Base-by-base conservation (phyloP, 1,284 basidiomycete genomes). In the Spongispora temasekensis region DNA sequence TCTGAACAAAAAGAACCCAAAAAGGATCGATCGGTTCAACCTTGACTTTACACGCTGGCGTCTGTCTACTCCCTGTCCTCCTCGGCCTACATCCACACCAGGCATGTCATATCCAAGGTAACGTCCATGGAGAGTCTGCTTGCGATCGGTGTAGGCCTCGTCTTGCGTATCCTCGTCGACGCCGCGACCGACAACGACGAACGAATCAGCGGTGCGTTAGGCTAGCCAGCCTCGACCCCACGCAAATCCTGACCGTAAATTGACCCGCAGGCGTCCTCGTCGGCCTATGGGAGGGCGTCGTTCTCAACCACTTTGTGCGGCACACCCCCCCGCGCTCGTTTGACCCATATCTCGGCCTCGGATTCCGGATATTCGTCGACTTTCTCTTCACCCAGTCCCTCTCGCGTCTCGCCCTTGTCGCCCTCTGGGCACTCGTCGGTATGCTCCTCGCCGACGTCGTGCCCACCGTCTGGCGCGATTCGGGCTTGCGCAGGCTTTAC, bases 271-370 rank as follows among this genome's bases (percentile, higher is more conserved):
- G 84, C 17, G 83, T 84, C 13, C 79, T 91, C 61, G 77, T 91
- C 56, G 89, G 89, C 17, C 74, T 91, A 25, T 91, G 89, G 88
- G 89, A 91, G 73, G 89, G 89, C 50, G 81, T 89, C 25, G 83
- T 90, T 46, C 79, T 89, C 57, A 83, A 85, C 53, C 89, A 90
- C 68, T 90, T 90, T 71, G 71, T 88, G 62, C 80, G 81, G 62
- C 88, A 88, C 70, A 80, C 80, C 68, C 87, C 87, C 21, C 73
- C n/a, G n/a, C n/a, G 72, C 56, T 73, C 71, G 5, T 74, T 68
- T 53, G 86, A 89, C 71, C 87, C 89, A 10, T 89, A 87, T 72
- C 72, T 91, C 55, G 85, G 82, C 21, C 83, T 84, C 60, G 83
- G 74, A 25, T 82, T 88, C 60, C 80, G 89, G 21, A 78, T 91